Evolutionary conservation across 805 yeast species (phyloP), one percentile per base, ranked within the genome.

Genomic region (Ogataea pini): DNA sequence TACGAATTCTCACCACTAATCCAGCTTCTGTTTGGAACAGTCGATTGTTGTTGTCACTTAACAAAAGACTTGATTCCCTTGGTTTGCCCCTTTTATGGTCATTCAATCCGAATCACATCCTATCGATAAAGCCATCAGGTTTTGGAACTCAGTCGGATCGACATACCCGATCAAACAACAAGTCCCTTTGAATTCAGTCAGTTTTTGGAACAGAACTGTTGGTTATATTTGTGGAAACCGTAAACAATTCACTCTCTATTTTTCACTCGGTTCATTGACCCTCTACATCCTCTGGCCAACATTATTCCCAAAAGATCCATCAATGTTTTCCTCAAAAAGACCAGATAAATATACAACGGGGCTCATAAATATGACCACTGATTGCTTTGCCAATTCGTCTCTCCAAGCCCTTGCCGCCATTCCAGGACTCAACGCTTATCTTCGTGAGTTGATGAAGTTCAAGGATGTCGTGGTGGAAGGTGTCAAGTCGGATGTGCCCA

Each of bases 351-450:
- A 80, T 59, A 85, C 96, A 9, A 89, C 94, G 0, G 97, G 97
- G 2, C 71, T 92, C 38, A 75, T 83, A 56, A 94, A 92, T 65
- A 73, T 83, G 54, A 78, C 91, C 50, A 88, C 89, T 55, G 97
- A 90, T 64, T 92, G 99, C 65, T 92, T 89, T 70, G 96, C 96
- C 51, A 92, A 94, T 61, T 80, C 95, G 7, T 83, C 91, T 1
- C 61, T 94, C 16, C 99, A 92, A 64, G 94, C 91, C 0, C 74
- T 86, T 46, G 78, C 84, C 14, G 69, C 89, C 0, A 62, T 85
- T 14, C 83, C 87, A 0, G 76, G 77, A 0, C 60, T 87, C 42
- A 79, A 83, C 31, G 70, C 67, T 3, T 86, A 87, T 57, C 63
- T 86, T 51, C 82, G 72, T 48, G 58, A 62, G 25, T 64, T 77